phyloP scores from a whole-genome alignment of 2,329 filamentous ascomycete genomes.

The Ascochyta viciae-villosae region DNA sequence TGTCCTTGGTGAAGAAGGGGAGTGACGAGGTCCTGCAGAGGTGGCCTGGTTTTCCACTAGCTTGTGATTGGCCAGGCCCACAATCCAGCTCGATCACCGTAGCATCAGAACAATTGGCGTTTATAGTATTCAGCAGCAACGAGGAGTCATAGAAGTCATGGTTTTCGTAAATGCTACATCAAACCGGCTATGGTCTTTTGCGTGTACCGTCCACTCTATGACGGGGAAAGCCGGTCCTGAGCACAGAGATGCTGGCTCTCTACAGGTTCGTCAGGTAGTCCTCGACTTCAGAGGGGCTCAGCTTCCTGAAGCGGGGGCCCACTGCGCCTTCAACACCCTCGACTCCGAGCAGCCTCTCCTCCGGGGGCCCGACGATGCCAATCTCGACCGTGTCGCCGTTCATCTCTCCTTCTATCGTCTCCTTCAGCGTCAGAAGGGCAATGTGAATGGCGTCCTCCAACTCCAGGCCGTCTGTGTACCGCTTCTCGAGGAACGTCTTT shows the following conservation, averaged over 20 bases:
- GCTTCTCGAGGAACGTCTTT: conserved; percentile 99
- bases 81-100: neutral
- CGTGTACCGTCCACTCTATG: conserved; percentile 16
- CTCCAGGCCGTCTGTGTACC: conserved; percentile 96
- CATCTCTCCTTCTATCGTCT: conserved; percentile 99
- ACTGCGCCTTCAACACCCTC: conserved; percentile 86
- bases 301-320: conserved; percentile 89
- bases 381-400: conserved; percentile 98
- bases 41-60: conserved; percentile 4
- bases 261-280: conserved; percentile 99
- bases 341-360: conserved; percentile 88
- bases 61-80: conserved; percentile 13
- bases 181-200: conserved; percentile 18
- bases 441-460: conserved; percentile 99
- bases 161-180: conserved; percentile 37
- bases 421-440: conserved; percentile 94
- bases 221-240: neutral
- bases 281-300: conserved; percentile 98
- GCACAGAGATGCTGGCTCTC: conserved; percentile 35
- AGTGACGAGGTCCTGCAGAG: conserved; percentile 2
- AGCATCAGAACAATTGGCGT: neutral
- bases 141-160: conserved; percentile 8
- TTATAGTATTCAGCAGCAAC: neutral
- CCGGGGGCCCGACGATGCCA: conserved; percentile 93
- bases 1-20: neutral